Base-by-base conservation (phyloP, 1,284 basidiomycete genomes). In the Ganoderma resinaceum region DNA sequence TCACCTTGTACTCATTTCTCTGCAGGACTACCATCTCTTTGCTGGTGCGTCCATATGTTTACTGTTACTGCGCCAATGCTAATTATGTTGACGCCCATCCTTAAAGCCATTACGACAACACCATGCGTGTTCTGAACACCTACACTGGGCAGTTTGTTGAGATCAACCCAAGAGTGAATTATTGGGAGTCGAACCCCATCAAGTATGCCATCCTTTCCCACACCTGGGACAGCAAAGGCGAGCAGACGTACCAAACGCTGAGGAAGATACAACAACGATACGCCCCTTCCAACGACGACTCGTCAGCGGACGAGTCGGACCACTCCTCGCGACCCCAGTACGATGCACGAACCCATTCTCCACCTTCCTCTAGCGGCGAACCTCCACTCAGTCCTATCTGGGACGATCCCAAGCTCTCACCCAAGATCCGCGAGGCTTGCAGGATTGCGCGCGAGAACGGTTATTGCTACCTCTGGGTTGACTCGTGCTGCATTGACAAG, bases 401-500 rank as follows among this genome's bases (percentile, higher is more conserved):
- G 52, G 16, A 0, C 14, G 29, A 31, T 20, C 29, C 52, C 5
- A 14, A 29, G 9, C 52, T 55, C 52, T 31, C 52, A 12, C 29
- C 26, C 29, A 55, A 55, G 52, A 33, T 55, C 52, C 29, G 29
- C 0, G 46, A 55, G 29, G 52, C 52, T 20, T 55, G 52, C 52
- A 18, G 31, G 52, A 18, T 33, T 14, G 52, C 52, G 7, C 14
- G 29, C 11, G 29, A 29, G 14, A 33, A 29, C 3, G 29, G 52
- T 29, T 55, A 33, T 20, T 2, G 5, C 29, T 33, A 31, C 29
- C 29, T 55, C 31, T 55, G 52, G 52, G 16, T 55, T 3, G 52
- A 55, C 52, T 55, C 52, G 29, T 55, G 52, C 31, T 55, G 52
- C 12, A 55, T 55, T 29, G 52, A 55, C 46, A 49, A 49, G 46